Evolutionary conservation across 768 basidiomycete genomes (phyloP), one percentile per base, ranked within the genome.

Genomic region (Hortiboletus flavorubellus): DNA sequence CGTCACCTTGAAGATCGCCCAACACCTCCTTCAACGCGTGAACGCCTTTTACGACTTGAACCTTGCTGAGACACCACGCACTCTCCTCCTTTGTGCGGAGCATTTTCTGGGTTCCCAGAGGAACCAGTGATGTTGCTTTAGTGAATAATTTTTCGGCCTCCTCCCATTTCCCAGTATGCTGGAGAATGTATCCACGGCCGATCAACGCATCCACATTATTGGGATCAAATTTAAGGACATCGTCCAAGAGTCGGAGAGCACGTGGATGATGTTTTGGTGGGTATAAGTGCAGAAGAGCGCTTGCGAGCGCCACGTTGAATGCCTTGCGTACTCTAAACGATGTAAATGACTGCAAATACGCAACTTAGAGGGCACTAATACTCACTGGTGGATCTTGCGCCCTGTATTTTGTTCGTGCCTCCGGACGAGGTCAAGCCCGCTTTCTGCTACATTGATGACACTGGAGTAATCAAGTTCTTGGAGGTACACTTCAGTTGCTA

Each of bases 181-280:
- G 81, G 7, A 87, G 72, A 40, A 98, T 78, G 61, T 85, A 89
- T 0, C 85, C 96, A 44, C 82, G 81, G 15, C 85, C 84, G 73
- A 94, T 84, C 41, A 96, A 75, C 29, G 84, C 85, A 12, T 78
- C 68, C 9, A 83, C 72, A 61, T 93, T 87, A 48, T 80, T 63
- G 0, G 89, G 82, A 38, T 86, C 82, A 34, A 78, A 72, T 2
- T 73, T 61, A 1, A 98, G 80, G 15, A 96, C 78, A 5, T 86
- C 82, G 33, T 89, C 82, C 21, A 98, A 76, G 10, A 97, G 78
- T 16, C 79, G 74, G 26, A 87, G 73, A 2, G 97, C 96, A 49
- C 87, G 84, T 11, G 75, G 61, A 66, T 98, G 96, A 62, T 98
- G 88, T 63, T 94, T 94, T 0, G 96, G 96, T 30, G 95, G 85